Conservation (phyloP, 2,329 filamentous ascomycete genomes). For the Dothideomycetes sp. region DNA sequence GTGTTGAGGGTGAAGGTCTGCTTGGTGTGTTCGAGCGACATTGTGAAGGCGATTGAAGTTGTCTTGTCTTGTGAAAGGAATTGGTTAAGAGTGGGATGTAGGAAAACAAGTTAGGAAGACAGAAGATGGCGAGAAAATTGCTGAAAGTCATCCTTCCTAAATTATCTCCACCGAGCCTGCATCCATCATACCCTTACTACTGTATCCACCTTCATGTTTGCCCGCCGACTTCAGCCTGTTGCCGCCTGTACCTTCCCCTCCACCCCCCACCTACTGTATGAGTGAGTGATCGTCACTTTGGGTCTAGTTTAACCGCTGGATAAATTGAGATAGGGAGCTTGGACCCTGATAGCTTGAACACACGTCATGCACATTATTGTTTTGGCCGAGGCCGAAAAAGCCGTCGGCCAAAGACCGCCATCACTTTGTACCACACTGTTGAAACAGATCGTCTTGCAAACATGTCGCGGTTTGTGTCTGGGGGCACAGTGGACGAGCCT, state of each 20-base stretch:
- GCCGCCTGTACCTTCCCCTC: constrained; percentile 10
- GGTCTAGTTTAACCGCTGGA: constrained; percentile 5
- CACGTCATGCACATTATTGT: constrained; percentile 9
- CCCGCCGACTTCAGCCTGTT: constrained; percentile 9
- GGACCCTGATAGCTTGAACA: constrained; percentile 1
- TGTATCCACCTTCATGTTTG: too few species aligned
- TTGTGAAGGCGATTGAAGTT: constrained; percentile 13
- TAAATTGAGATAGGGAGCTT: not conserved
- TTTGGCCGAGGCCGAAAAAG: constrained; percentile 7
- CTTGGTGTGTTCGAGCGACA: constrained; percentile 28
- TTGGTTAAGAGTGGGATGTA: constrained; percentile 7
- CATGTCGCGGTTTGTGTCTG: constrained; percentile 46
- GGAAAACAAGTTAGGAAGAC: not conserved
- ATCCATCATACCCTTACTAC: too few species aligned
- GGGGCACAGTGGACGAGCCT: constrained; percentile 39
- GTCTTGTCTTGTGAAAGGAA: not conserved
- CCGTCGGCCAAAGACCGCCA: not conserved
- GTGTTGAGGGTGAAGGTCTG: constrained; percentile 49
- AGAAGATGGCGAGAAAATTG: not conserved
- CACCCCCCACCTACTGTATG: not conserved
- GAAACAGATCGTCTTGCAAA: too few species aligned
- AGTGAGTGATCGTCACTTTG: too few species aligned
- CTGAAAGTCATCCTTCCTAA: not conserved
- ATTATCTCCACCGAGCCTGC: constrained; percentile 5
- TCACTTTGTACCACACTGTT: not conserved